phyloP scores from a whole-genome alignment of 202 grass and related monocot species.

The Sporobolus alterniflorus region DNA sequence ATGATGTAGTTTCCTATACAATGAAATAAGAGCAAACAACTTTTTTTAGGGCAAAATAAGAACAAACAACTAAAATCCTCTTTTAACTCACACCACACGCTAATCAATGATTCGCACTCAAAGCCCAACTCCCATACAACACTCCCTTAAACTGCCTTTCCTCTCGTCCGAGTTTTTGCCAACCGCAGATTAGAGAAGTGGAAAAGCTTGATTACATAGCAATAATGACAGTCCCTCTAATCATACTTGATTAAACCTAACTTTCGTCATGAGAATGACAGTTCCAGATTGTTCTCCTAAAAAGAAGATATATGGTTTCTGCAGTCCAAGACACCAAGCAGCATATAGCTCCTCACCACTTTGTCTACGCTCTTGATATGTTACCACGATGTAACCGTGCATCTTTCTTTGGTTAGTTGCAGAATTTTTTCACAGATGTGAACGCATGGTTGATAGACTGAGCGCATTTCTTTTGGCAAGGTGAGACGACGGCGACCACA shows the following conservation, averaged over 20 bases:
- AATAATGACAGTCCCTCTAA: neutral
- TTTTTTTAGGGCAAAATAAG: too few species aligned
- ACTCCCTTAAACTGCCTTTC: neutral
- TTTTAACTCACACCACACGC: too few species aligned
- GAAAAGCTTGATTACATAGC: neutral
- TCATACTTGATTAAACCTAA: neutral
- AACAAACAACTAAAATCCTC: too few species aligned
- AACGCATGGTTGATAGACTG: conserved; percentile 26
- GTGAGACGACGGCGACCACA: neutral
- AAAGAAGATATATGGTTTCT: neutral
- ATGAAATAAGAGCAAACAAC: too few species aligned
- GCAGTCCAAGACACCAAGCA: neutral
- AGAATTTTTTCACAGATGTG: conserved; percentile 8
- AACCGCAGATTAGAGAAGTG: too few species aligned
- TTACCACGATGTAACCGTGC: neutral
- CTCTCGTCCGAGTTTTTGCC: too few species aligned
- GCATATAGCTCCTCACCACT: neutral
- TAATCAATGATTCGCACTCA: too few species aligned
- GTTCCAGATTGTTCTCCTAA: neutral
- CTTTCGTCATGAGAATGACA: neutral
- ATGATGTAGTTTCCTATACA: too few species aligned
- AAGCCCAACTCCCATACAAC: neutral
- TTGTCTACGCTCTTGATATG: too few species aligned
- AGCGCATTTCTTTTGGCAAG: neutral
- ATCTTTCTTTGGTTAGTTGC: neutral